A percentile compares a stretch with the other conserved stretches of the same genome.
These are phyloP conservation scores for Trifolium repens DNA, from an alignment of 306 rosid genomes.

Conservation along the genomic window DNA sequence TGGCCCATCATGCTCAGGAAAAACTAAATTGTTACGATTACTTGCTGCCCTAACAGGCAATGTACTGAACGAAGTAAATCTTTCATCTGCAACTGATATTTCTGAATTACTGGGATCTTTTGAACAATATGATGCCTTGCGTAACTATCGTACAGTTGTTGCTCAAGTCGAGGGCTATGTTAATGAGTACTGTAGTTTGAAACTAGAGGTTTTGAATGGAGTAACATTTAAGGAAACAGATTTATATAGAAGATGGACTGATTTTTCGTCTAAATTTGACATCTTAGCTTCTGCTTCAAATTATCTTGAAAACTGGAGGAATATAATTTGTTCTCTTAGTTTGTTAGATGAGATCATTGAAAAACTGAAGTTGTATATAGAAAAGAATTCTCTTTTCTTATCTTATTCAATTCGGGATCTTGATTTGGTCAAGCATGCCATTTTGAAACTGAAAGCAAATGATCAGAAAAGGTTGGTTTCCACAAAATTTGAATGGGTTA, in stretches of 20 bases:
- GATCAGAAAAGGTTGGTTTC: slow-evolving; percentile 55
- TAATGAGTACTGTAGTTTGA: slow-evolving; percentile 60
- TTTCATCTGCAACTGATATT: slow-evolving; percentile 91
- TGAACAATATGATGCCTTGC: slow-evolving; percentile 82
- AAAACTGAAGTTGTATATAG: slow-evolving; percentile 54
- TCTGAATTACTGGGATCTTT: slow-evolving; percentile 94
- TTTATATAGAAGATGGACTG: slow-evolving; percentile 61
- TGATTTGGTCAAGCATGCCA: slow-evolving; percentile 55
- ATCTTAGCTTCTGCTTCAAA: slow-evolving; percentile 46
- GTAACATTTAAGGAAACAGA: slow-evolving; percentile 44
- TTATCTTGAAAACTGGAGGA: slow-evolving; percentile 55
- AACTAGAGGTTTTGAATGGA: slow-evolving; percentile 50
- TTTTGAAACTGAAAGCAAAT: slow-evolving; percentile 67
- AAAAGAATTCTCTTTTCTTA: slow-evolving; percentile 40
- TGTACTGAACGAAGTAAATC: slow-evolving; percentile 80
- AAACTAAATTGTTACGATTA: slow-evolving; percentile 80
- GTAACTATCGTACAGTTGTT: slow-evolving; percentile 62
- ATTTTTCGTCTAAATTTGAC: slow-evolving; percentile 54
- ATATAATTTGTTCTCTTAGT: slow-evolving; percentile 54
- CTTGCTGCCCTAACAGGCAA: slow-evolving; percentile 89
- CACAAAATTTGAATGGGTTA: slow-evolving; percentile 89
- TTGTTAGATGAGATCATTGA: slow-evolving; percentile 61
- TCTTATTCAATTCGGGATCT: slow-evolving; percentile 59
- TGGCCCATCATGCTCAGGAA: slow-evolving; percentile 88
- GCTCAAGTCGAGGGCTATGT: slow-evolving; percentile 63